A percentile compares a stretch with the other conserved stretches of the same genome.
Evolutionary conservation across 176 grass and related monocot genomes (phyloP).

Genomic region (Neostapfia colusana): DNA sequence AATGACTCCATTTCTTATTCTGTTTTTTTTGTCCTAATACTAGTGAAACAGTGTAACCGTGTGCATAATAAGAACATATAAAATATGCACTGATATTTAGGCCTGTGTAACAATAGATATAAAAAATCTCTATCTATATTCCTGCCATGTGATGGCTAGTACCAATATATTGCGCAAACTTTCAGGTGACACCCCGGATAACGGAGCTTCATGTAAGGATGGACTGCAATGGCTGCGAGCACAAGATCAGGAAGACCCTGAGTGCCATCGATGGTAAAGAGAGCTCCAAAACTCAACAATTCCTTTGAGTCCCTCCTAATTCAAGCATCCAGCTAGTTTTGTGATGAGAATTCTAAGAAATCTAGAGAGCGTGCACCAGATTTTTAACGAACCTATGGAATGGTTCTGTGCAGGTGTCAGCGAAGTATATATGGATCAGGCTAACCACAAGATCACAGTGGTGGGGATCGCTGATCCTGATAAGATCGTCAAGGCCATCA

Average conservation of each 20-base stretch:
- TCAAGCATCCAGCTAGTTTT: neutral
- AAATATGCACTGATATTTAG: neutral
- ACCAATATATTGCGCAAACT: constrained; percentile 16
- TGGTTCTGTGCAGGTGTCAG: constrained; percentile 54
- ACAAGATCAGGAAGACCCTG: constrained; percentile 48
- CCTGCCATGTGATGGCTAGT: constrained; percentile 6
- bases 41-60: neutral
- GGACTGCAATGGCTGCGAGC: constrained; percentile 59
- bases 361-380: neutral
- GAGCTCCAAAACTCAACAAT: neutral
- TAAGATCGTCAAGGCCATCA: constrained; percentile 82
- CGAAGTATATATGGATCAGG: constrained; percentile 59
- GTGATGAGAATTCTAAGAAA: constrained; percentile 5
- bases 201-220: constrained; percentile 55
- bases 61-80: neutral
- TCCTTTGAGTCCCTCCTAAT: neutral
- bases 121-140: neutral
- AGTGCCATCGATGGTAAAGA: constrained; percentile 42
- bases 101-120: neutral
- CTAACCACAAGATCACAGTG: constrained; percentile 73
- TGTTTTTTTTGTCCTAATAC: neutral
- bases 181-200: constrained; percentile 42
- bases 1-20: neutral
- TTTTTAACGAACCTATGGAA: neutral
- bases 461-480: constrained; percentile 67